phyloP scores from a whole-genome alignment of 352 stramenopile species.

The Blastocystis sp. region DNA sequence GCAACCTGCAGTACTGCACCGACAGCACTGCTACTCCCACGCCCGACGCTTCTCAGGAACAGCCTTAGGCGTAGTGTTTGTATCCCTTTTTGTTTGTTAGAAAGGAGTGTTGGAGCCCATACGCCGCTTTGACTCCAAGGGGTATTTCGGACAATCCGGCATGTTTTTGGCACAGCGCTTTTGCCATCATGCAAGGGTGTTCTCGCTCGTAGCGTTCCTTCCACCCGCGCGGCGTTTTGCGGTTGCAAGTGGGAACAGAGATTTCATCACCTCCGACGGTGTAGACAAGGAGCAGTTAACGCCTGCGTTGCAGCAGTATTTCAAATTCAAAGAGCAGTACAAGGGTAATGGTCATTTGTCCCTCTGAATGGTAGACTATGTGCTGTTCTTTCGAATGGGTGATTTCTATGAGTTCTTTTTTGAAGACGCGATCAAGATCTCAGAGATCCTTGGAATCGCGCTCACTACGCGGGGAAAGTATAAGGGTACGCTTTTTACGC shows the following conservation, averaged over 20 bases:
- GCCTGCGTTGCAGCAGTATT: slow-evolving; percentile 51
- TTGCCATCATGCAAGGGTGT: no score
- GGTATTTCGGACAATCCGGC: no score
- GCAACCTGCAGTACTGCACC: no score
- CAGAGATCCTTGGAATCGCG: slow-evolving; percentile 70
- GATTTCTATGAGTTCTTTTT: slow-evolving; percentile 73
- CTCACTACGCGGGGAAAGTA: slow-evolving; percentile 68
- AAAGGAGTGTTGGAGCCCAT: no score
- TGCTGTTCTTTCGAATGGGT: slow-evolving; percentile 71
- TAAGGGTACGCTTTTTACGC: slow-evolving; percentile 22
- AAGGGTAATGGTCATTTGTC: not conserved
- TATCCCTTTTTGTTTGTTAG: no score
- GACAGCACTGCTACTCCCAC: no score
- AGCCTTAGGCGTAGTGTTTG: no score
- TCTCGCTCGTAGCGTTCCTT: no score
- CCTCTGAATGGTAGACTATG: slow-evolving; percentile 63
- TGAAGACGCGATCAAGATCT: slow-evolving; percentile 70
- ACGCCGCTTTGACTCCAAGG: no score
- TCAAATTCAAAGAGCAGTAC: slow-evolving; percentile 58
- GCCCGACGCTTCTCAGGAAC: no score
- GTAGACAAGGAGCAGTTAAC: slow-evolving; percentile 56
- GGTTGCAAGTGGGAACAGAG: slow-evolving; percentile 1
- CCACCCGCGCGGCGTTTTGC: no score
- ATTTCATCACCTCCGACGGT: slow-evolving; percentile 46
- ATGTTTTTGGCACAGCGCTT: no score